A percentile compares a stretch with the other conserved stretches of the same genome.
These are phyloP conservation scores for Syzygium grande DNA, from an alignment of 345 rosid species.

Conservation along the genomic window DNA sequence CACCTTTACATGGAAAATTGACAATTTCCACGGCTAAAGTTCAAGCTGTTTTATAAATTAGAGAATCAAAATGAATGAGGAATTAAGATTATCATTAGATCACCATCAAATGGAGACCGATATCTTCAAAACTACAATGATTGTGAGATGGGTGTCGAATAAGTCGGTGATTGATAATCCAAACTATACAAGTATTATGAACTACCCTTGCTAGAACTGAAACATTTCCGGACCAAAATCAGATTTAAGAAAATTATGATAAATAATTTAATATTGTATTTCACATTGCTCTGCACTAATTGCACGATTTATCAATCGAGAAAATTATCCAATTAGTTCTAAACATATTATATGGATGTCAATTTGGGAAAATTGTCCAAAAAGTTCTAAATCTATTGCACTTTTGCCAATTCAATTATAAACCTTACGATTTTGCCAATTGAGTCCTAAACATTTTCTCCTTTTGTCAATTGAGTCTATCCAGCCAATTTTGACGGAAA, in stretches of 20 bases:
- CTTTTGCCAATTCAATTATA: no score
- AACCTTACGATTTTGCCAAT: no score
- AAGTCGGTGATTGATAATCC: background rate
- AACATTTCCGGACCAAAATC: background rate
- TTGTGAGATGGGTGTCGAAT: background rate
- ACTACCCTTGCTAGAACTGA: background rate
- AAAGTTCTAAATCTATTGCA: no score
- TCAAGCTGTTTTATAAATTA: background rate
- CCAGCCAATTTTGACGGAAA: no score
- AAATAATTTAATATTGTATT: background rate
- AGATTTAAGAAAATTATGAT: background rate
- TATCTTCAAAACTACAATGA: background rate
- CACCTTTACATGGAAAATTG: background rate
- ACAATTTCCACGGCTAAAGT: background rate
- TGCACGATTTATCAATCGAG: background rate
- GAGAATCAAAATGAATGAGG: background rate
- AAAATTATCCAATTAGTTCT: background rate
- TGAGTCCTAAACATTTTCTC: no score
- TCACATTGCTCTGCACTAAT: background rate
- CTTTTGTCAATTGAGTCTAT: no score
- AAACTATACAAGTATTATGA: background rate
- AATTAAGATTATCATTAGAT: background rate
- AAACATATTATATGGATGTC: background rate
- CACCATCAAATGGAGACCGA: background rate
- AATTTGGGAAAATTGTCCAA: no score